Percentiles rank a stretch among this genome's conserved stretches.
phyloP scores from a whole-genome alignment of 306 rosid species.

The Quercus robur region DNA sequence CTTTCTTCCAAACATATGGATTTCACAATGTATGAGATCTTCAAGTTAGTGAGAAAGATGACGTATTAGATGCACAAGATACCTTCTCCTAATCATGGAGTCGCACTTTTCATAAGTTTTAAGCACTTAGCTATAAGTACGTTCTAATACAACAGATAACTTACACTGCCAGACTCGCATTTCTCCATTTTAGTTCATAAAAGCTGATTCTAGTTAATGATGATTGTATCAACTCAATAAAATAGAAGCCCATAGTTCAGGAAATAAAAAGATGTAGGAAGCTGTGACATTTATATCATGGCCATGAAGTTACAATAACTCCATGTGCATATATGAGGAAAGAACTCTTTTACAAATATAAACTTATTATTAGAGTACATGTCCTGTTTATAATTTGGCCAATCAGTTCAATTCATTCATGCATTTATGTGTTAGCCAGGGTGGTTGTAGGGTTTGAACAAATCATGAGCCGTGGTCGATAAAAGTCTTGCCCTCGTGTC shows the following conservation, averaged over 20 bases:
- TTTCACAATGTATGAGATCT: too few species aligned
- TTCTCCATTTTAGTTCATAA: too few species aligned
- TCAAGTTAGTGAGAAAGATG: too few species aligned
- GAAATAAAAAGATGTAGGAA: neutral
- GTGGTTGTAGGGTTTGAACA: constrained; percentile 20
- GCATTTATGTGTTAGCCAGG: constrained; percentile 25
- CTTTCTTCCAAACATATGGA: too few species aligned
- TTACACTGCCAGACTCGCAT: too few species aligned
- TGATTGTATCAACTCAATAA: too few species aligned
- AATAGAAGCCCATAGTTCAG: neutral
- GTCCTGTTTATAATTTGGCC: neutral
- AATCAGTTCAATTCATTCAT: neutral
- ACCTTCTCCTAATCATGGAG: neutral
- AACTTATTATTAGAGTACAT: neutral
- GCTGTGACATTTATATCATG: neutral
- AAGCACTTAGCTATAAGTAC: too few species aligned
- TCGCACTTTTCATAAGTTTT: neutral
- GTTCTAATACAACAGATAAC: too few species aligned
- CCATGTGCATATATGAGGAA: too few species aligned
- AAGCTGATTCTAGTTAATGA: too few species aligned
- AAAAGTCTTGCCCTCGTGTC: constrained; percentile 12
- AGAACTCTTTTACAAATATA: neutral
- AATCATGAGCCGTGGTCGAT: constrained; percentile 18
- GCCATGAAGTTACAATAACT: too few species aligned
- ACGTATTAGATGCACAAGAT: too few species aligned